Conservation (phyloP, 768 basidiomycete genomes). For the Lanmaoa rubissima region DNA sequence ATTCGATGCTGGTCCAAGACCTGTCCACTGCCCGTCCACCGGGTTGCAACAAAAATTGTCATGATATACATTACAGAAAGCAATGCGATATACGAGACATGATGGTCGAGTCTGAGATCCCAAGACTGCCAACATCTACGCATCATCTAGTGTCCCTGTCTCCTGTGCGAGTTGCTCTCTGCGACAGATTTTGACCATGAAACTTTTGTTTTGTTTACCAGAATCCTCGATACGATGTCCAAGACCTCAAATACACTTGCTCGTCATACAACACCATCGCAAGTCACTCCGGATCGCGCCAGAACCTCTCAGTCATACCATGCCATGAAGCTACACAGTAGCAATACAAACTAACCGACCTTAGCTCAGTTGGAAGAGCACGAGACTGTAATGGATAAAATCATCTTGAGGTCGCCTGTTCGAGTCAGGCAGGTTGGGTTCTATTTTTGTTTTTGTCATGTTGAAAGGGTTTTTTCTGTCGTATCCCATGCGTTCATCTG, state of each 20-base stretch:
- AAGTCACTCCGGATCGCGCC: neutral
- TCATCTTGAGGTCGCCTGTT: slow-evolving; percentile 60
- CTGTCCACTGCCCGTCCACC: too few species aligned
- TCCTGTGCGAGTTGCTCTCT: too few species aligned
- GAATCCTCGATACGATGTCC: neutral
- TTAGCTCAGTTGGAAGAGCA: slow-evolving; percentile 51
- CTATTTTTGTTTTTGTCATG: too few species aligned
- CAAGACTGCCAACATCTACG: too few species aligned
- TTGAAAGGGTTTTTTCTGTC: too few species aligned
- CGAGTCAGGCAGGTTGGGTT: slow-evolving; percentile 58
- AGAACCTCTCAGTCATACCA: neutral
- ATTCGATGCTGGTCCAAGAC: too few species aligned
- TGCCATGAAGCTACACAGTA: neutral
- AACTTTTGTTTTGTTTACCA: neutral
- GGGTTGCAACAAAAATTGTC: too few species aligned
- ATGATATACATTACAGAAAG: too few species aligned
- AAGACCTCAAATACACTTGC: neutral
- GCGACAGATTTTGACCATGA: neutral
- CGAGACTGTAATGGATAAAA: slow-evolving; percentile 41
- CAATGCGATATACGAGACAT: too few species aligned
- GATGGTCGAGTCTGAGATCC: too few species aligned
- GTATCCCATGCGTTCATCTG: too few species aligned
- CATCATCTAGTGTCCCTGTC: too few species aligned
- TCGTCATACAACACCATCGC: neutral
- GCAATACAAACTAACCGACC: slow-evolving; percentile 10